Evolutionary conservation across 2,329 filamentous ascomycete genomes (phyloP), one percentile per base, ranked within the genome.

Genomic region (Penicillium crustosum): DNA sequence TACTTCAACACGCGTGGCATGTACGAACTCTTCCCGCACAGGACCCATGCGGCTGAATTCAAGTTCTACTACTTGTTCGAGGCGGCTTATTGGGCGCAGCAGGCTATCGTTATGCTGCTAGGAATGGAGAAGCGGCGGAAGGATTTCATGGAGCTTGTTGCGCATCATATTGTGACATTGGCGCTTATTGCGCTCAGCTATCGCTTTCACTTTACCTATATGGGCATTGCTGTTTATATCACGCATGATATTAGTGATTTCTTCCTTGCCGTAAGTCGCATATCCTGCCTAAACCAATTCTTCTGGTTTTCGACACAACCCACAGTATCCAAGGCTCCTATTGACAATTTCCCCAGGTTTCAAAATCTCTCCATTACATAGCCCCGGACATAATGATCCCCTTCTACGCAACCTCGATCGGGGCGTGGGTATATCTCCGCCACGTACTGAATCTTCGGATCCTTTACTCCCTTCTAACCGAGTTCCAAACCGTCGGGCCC

Each of bases 1-100:
- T 96, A 95, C 76, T 96, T 95, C 82, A 91, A 93, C 77, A 93
- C 90, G 1, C 79, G 78, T 35, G 90, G 85, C 74, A 95, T 96
- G 89, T 96, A 93, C 77, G 90, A 93, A 74, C 79, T 78, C 27
- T 96, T 91, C 73, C 92, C 92, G 19, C 91, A 96, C 77, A 82
- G 83, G 69, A 87, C 87, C 15, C 91, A 93, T 71, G 87, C 89
- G 59, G 90, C 82, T 57, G 70, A 82, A 41, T 91, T 96, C 83
- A 96, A 96, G 80, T 91, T 92, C 61, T 96, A 96, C 79, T 96
- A 96, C 75, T 81, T 96, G 62, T 89, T 96, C 70, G 88, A 96
- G 77, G 92, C 90, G 49, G 89, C 89, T 61, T 96, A 96, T 81
- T 96, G 93, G 93, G 86, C 89, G 9, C 92, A 96, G 81, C 92